A percentile compares a stretch with the other conserved stretches of the same genome.
These are phyloP conservation scores for Wickerhamiella shivajii DNA, from an alignment of 805 yeast species.

Conservation along the genomic window DNA sequence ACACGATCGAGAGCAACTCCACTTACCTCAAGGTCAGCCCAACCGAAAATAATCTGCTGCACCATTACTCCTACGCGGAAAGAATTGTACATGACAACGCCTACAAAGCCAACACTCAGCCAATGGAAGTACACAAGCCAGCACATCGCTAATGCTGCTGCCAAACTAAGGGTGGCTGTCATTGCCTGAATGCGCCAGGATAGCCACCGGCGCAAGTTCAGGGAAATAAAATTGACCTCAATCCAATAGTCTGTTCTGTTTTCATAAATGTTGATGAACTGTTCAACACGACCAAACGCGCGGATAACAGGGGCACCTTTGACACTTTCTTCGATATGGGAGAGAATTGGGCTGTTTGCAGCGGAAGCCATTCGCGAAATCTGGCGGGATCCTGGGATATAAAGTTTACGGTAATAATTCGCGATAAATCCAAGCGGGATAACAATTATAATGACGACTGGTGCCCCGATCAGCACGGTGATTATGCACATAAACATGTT, in stretches of 20 bases:
- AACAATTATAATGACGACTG: constrained; percentile 49
- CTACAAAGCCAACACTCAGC: constrained; percentile 74
- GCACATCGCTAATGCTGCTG: constrained; percentile 64
- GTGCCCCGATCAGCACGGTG: constrained; percentile 47
- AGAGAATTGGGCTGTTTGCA: constrained; percentile 61
- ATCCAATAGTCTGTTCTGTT: constrained; percentile 19
- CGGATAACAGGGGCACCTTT: constrained; percentile 62
- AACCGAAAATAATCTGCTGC: constrained; percentile 83
- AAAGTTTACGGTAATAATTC: constrained; percentile 50
- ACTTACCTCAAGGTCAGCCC: constrained; percentile 85
- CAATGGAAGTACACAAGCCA: constrained; percentile 42
- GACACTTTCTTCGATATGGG: constrained; percentile 69
- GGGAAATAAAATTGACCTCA: constrained; percentile 47
- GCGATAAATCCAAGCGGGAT: constrained; percentile 43
- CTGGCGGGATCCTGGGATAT: constrained; percentile 58
- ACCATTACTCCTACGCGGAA: constrained; percentile 72
- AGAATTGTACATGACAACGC: constrained; percentile 77
- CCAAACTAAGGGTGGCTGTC: constrained; percentile 67
- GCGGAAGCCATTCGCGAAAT: constrained; percentile 56
- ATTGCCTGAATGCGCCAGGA: constrained; percentile 75
- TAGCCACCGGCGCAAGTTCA: constrained; percentile 82
- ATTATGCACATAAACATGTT: constrained; percentile 42
- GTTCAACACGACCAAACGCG: constrained; percentile 49
- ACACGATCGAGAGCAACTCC: constrained; percentile 79
- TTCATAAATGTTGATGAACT: constrained; percentile 35